Conservation (phyloP, 1,139 yeast species). For the Zygosaccharomyces sapae region DNA sequence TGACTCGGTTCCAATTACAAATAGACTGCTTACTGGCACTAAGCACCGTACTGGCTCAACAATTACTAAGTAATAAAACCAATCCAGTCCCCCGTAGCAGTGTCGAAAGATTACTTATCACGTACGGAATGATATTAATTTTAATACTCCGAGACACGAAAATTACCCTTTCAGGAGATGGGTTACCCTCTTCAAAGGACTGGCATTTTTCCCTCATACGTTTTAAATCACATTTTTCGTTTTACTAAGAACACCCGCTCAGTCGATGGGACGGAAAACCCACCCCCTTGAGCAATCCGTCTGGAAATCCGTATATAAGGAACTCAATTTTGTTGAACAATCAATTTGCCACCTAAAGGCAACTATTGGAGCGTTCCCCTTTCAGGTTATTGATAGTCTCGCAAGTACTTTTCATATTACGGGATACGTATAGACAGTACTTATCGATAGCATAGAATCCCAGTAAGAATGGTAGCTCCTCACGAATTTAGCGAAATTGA, state of each 20-base stretch:
- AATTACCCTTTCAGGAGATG: neutral
- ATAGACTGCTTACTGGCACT: too few species aligned
- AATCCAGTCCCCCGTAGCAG: too few species aligned
- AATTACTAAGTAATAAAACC: too few species aligned
- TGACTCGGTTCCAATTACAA: too few species aligned
- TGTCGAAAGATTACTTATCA: too few species aligned
- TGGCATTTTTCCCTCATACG: too few species aligned
- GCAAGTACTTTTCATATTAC: neutral
- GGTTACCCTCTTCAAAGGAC: neutral
- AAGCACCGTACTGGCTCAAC: too few species aligned
- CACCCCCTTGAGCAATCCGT: neutral
- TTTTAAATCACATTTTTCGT: too few species aligned
- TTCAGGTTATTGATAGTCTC: neutral
- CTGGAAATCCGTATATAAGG: neutral
- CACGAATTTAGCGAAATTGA: constrained; percentile 51
- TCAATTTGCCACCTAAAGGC: neutral
- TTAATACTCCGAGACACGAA: neutral
- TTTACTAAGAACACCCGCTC: neutral
- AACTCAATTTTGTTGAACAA: neutral
- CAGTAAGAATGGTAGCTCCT: neutral
- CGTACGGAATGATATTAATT: too few species aligned
- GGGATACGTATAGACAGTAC: neutral
- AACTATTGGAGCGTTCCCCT: neutral
- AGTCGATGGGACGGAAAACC: neutral
- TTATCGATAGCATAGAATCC: neutral